A percentile compares a stretch with the other conserved stretches of the same genome.
These are phyloP conservation scores for Aspergillus sclerotialis DNA, from an alignment of 2,329 filamentous ascomycete genomes.

Conservation along the genomic window DNA sequence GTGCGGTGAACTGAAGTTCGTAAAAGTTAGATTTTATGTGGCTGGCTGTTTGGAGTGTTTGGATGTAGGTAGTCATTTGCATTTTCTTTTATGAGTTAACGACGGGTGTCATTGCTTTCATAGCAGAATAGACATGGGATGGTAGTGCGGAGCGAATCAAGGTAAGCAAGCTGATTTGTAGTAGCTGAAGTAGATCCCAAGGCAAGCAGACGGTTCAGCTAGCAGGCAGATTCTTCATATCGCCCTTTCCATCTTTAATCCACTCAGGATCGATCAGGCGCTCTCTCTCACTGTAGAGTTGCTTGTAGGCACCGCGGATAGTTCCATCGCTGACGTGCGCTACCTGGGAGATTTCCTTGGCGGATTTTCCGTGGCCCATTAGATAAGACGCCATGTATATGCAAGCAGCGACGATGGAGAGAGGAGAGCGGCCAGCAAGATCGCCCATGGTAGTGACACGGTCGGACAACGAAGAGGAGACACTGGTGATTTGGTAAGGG, in stretches of 20 bases:
- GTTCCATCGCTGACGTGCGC: constrained; percentile 94
- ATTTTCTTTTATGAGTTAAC: too few relatives aligned
- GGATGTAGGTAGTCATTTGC: too few relatives aligned
- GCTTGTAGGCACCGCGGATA: constrained; percentile 91
- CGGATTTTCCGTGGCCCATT: constrained; percentile 67
- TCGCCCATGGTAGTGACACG: constrained; percentile 71
- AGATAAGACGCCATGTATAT: constrained; percentile 94
- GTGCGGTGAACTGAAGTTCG: too few relatives aligned
- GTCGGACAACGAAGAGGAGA: constrained; percentile 71
- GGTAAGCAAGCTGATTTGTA: too few relatives aligned
- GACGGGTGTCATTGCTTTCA: too few relatives aligned
- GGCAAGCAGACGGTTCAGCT: too few relatives aligned
- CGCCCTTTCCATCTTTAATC: constrained; percentile 64
- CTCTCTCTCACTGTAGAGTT: constrained; percentile 68
- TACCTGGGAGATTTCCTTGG: constrained; percentile 79
- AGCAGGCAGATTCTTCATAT: constrained; percentile 62
- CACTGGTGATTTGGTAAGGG: constrained; percentile 68
- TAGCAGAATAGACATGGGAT: too few relatives aligned
- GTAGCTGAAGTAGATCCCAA: too few relatives aligned
- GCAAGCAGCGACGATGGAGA: constrained; percentile 89
- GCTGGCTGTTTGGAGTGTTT: too few relatives aligned
- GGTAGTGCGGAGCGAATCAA: too few relatives aligned
- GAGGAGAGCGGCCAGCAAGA: constrained; percentile 83
- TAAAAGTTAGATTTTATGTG: too few relatives aligned
- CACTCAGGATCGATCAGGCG: constrained; percentile 69